These are phyloP conservation scores for Pythium coloratum DNA, from an alignment of 352 stramenopile species.

Conservation along the genomic window DNA sequence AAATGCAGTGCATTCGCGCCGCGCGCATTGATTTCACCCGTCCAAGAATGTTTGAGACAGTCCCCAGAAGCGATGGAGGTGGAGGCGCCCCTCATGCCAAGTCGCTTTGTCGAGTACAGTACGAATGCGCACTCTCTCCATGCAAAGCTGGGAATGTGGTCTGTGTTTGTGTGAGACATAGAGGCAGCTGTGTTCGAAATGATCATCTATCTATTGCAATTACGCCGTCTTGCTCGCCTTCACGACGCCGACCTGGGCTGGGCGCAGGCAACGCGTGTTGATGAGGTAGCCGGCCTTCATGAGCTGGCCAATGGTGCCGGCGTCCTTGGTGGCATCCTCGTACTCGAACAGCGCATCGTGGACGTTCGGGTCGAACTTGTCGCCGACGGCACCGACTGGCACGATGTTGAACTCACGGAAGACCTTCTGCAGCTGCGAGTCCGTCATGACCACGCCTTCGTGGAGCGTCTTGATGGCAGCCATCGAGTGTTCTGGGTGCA, in stretches of 20 bases:
- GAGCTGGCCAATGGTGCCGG: conserved; percentile 94
- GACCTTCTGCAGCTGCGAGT: conserved; percentile 95
- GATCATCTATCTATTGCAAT: conserved; percentile 30
- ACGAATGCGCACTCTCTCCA: too few relatives aligned
- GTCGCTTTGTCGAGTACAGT: too few relatives aligned
- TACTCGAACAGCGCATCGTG: conserved; percentile 99
- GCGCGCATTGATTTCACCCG: too few relatives aligned
- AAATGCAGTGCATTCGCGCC: too few relatives aligned
- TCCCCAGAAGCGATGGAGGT: too few relatives aligned
- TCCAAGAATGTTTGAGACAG: too few relatives aligned
- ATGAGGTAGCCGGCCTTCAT: conserved; percentile 97
- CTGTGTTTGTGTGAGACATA: too few relatives aligned
- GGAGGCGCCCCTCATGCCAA: too few relatives aligned
- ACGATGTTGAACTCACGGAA: conserved; percentile 91
- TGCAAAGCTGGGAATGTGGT: too few relatives aligned
- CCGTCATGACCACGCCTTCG: conserved; percentile 94
- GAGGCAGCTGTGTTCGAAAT: not conserved
- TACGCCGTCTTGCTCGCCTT: conserved; percentile 43
- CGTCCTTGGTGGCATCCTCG: conserved; percentile 84
- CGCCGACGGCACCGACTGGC: conserved; percentile 91
- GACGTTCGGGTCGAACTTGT: conserved; percentile 98
- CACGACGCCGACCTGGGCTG: conserved; percentile 94
- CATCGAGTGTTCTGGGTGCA: conserved; percentile 69
- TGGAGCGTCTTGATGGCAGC: conserved; percentile 72
- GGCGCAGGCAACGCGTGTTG: conserved; percentile 94